A percentile compares a stretch with the other conserved stretches of the same genome.
phyloP scores from a whole-genome alignment of 495 filamentous ascomycete genomes.

The Annulohypoxylon bovei region DNA sequence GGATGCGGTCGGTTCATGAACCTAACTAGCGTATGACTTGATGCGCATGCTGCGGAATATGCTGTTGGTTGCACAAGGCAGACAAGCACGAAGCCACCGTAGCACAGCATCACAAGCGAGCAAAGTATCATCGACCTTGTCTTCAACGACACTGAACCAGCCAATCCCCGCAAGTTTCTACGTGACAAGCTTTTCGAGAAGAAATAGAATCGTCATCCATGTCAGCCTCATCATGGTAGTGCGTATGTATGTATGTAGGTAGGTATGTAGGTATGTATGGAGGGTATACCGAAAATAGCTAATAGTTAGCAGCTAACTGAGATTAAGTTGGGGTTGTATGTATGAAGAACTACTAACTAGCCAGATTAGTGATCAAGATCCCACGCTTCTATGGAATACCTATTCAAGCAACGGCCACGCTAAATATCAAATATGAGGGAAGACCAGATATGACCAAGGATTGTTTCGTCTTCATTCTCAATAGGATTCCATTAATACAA shows the following conservation, averaged over 20 bases:
- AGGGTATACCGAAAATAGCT: background rate
- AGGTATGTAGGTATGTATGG: conserved; percentile 2
- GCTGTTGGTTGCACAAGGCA: conserved; percentile 30
- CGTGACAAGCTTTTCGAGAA: conserved; percentile 28
- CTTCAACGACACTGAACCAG: conserved; percentile 19
- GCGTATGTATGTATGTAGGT: background rate
- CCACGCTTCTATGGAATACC: background rate
- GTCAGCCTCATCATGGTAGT: conserved; percentile 36
- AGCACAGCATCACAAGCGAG: conserved; percentile 39
- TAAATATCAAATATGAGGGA: conserved; percentile 3
- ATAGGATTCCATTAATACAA: conserved; percentile 38
- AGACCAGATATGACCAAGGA: conserved; percentile 24
- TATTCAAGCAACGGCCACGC: background rate
- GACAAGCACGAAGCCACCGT: conserved; percentile 29
- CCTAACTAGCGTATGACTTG: conserved; percentile 26
- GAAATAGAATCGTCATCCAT: conserved; percentile 12
- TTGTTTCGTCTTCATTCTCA: conserved; percentile 21
- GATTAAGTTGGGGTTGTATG: background rate
- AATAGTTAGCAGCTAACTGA: background rate
- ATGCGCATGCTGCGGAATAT: conserved; percentile 35
- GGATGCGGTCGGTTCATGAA: conserved; percentile 30
- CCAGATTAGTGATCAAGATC: conserved; percentile 3
- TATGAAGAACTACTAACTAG: background rate
- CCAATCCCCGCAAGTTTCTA: conserved; percentile 27
- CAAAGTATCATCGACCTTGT: conserved; percentile 21